Conservation (phyloP, 257 asterid species). For the Plantago ovata region DNA sequence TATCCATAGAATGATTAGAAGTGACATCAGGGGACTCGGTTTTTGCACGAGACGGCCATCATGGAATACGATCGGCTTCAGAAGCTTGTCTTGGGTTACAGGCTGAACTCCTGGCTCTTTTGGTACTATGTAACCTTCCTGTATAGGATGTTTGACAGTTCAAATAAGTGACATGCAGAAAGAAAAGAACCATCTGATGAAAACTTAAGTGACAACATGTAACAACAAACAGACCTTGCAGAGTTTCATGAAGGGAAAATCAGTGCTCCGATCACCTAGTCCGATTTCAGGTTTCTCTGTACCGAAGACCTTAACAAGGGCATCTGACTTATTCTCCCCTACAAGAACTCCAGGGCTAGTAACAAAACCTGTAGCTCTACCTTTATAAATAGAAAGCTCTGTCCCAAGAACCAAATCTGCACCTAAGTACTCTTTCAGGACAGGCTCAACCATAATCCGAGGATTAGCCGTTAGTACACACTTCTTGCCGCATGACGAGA, state of each 20-base stretch:
- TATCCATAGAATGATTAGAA: constrained; percentile 60
- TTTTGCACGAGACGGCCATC: constrained; percentile 77
- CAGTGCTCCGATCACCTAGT: constrained; percentile 58
- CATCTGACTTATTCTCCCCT: constrained; percentile 48
- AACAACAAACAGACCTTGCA: constrained; percentile 50
- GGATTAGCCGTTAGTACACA: constrained; percentile 72
- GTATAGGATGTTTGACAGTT: constrained; percentile 11
- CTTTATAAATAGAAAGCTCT: constrained; percentile 40
- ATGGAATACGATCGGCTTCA: constrained; percentile 64
- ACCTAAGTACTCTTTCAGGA: constrained; percentile 53
- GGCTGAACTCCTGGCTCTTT: constrained; percentile 29
- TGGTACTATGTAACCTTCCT: constrained; percentile 63
- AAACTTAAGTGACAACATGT: no score
- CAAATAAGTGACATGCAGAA: no score
- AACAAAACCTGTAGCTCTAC: constrained; percentile 66
- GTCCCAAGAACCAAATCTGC: constrained; percentile 72
- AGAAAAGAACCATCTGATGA: not conserved
- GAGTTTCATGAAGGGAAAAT: constrained; percentile 59
- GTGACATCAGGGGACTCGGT: constrained; percentile 51
- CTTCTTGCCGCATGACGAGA: constrained; percentile 57
- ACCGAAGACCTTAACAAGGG: constrained; percentile 30
- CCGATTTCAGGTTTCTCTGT: constrained; percentile 41
- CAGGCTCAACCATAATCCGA: constrained; percentile 65
- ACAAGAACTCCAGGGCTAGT: constrained; percentile 47
- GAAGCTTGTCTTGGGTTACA: constrained; percentile 46